phyloP scores from a whole-genome alignment of 2,329 filamentous ascomycete species.

The Pseudocercospora vitis region DNA sequence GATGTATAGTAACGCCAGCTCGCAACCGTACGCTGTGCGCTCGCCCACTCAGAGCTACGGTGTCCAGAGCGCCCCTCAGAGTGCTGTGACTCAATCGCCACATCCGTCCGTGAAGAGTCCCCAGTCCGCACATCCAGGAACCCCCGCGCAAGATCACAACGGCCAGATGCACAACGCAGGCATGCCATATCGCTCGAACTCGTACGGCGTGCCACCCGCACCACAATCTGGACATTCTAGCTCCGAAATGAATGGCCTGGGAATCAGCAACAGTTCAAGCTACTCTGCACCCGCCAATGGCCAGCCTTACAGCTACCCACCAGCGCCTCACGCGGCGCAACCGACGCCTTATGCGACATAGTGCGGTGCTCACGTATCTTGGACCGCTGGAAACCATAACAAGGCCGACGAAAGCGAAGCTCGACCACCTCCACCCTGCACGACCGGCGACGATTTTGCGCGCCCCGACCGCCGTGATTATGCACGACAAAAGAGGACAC shows the following conservation, averaged over 20 bases:
- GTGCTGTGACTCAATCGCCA: conserved; percentile 33
- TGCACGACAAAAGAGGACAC: not conserved
- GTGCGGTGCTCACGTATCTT: not conserved
- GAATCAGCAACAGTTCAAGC: conserved; percentile 30
- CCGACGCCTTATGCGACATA: conserved; percentile 22
- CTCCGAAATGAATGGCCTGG: conserved; percentile 35
- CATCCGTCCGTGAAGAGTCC: conserved; percentile 34
- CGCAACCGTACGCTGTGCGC: conserved; percentile 34
- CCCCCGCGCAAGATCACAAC: conserved; percentile 21
- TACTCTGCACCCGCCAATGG: conserved; percentile 30
- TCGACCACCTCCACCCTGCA: not conserved
- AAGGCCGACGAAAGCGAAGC: not conserved
- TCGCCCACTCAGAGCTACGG: conserved; percentile 35
- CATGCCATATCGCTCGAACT: conserved; percentile 28
- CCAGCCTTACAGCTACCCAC: conserved; percentile 27
- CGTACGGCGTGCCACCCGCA: conserved; percentile 25
- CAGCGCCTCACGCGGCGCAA: conserved; percentile 22
- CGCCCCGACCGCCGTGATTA: not conserved
- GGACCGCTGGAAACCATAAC: not conserved
- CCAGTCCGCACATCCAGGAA: conserved; percentile 24
- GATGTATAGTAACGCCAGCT: conserved; percentile 29
- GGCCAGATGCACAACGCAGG: conserved; percentile 24
- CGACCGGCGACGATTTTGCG: not conserved
- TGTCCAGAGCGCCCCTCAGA: conserved; percentile 32
- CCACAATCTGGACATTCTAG: conserved; percentile 29